Conservation (phyloP, 1,139 yeast genomes). For the Pichia cactophila region DNA sequence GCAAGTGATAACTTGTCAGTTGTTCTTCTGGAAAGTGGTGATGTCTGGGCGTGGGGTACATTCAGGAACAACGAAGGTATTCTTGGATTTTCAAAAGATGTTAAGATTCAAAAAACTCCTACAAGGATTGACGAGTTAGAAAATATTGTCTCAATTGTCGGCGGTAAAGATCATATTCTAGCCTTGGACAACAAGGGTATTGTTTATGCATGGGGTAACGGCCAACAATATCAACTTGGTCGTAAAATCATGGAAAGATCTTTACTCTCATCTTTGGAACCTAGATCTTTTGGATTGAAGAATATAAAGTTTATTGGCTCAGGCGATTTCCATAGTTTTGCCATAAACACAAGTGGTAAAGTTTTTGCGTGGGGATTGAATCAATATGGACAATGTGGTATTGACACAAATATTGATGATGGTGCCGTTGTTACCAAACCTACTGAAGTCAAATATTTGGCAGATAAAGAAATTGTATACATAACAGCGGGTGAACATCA, state of each 20-base stretch:
- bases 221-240: slow-evolving; percentile 88
- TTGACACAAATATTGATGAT: slow-evolving; percentile 61
- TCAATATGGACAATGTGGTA: slow-evolving; percentile 93
- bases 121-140: slow-evolving; percentile 52
- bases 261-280: slow-evolving; percentile 60
- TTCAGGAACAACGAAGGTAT: slow-evolving; percentile 90
- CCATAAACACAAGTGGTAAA: slow-evolving; percentile 63
- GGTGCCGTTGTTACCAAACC: slow-evolving; percentile 80
- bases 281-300: slow-evolving; percentile 71
- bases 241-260: slow-evolving; percentile 74
- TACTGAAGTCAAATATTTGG: slow-evolving; percentile 54
- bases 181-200: slow-evolving; percentile 79
- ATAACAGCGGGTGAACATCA: slow-evolving; percentile 96
- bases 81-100: slow-evolving; percentile 68
- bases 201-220: slow-evolving; percentile 96
- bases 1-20: slow-evolving; percentile 92
- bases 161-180: slow-evolving; percentile 87
- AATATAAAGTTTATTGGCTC: slow-evolving; percentile 75
- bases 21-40: slow-evolving; percentile 70
- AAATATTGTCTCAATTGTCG: slow-evolving; percentile 76
- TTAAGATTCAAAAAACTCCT: slow-evolving; percentile 61
- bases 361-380: slow-evolving; percentile 92
- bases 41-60: slow-evolving; percentile 96
- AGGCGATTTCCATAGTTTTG: slow-evolving; percentile 96
- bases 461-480: slow-evolving; percentile 47